Evolutionary conservation across 352 stramenopile genomes (phyloP).

Genomic region (Lagenidium giganteum): DNA sequence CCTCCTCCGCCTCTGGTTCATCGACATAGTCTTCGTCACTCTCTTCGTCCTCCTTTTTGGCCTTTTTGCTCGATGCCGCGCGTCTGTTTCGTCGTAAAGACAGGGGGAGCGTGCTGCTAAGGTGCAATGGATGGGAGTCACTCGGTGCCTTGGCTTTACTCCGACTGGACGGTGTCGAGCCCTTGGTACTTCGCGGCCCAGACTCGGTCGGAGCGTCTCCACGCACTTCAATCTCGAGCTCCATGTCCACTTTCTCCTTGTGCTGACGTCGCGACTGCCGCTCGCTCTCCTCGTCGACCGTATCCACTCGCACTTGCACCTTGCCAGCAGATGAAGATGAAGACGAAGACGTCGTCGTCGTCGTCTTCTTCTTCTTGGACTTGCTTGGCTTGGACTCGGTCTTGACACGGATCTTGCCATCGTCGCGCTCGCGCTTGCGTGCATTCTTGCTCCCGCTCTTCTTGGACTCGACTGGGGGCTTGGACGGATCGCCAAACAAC

Average conservation of each 20-base stretch:
- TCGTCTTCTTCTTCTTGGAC: slow-evolving; percentile 1
- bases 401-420: neutral
- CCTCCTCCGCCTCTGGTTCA: slow-evolving; percentile 1
- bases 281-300: slow-evolving; percentile 44
- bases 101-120: no score
- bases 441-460: slow-evolving; percentile 8
- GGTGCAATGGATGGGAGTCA: no score
- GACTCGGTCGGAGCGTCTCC: slow-evolving; percentile 9
- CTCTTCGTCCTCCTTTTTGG: slow-evolving; percentile 16
- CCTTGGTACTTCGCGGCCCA: neutral
- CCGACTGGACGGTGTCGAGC: neutral
- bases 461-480: slow-evolving; percentile 1
- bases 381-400: slow-evolving; percentile 1
- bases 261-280: slow-evolving; percentile 23
- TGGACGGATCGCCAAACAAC: slow-evolving; percentile 8
- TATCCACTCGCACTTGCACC: slow-evolving; percentile 43
- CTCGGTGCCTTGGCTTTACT: no score
- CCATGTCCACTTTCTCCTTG: slow-evolving; percentile 40
- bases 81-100: slow-evolving; percentile 7
- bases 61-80: slow-evolving; percentile 10
- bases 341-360: neutral
- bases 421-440: neutral
- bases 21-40: slow-evolving; percentile 20
- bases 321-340: neutral
- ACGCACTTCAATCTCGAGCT: slow-evolving; percentile 49